Evolutionary conservation across 768 basidiomycete species (phyloP).

Genomic region (Tylopilus rubrobrunneus): DNA sequence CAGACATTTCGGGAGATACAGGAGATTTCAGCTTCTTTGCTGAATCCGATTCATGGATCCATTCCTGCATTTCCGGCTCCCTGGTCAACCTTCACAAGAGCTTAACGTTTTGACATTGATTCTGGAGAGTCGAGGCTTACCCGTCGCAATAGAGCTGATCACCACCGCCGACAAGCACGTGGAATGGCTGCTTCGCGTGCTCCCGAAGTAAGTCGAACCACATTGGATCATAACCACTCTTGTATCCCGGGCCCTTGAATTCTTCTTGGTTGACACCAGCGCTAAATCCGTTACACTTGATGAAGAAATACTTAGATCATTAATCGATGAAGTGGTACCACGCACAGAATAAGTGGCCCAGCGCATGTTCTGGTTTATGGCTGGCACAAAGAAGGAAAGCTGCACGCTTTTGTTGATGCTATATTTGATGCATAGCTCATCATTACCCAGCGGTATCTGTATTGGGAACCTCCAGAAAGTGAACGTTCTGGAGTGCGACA

Average conservation of each 20-base stretch:
- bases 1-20: slow-evolving; percentile 66
- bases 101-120: background rate
- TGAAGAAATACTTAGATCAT: background rate
- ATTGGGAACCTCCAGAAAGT: slow-evolving; percentile 96
- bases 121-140: slow-evolving; percentile 35
- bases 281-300: slow-evolving; percentile 83
- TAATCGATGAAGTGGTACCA: slow-evolving; percentile 6
- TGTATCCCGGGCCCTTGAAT: slow-evolving; percentile 77
- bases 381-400: slow-evolving; percentile 82
- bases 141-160: slow-evolving; percentile 89
- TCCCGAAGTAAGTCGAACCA: slow-evolving; percentile 90
- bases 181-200: slow-evolving; percentile 79
- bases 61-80: slow-evolving; percentile 86
- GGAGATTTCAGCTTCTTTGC: slow-evolving; percentile 55
- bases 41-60: slow-evolving; percentile 62
- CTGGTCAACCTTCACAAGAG: slow-evolving; percentile 55
- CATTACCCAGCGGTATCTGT: slow-evolving; percentile 65
- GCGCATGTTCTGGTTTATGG: slow-evolving; percentile 75
- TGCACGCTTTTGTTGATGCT: slow-evolving; percentile 76
- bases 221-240: slow-evolving; percentile 81
- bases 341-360: slow-evolving; percentile 86
- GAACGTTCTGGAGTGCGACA: slow-evolving; percentile 52
- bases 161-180: slow-evolving; percentile 90
- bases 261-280: slow-evolving; percentile 87
- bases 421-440: slow-evolving; percentile 78